Evolutionary conservation across 2,329 filamentous ascomycete species (phyloP).

Genomic region (Teratosphaeria nubilosa): DNA sequence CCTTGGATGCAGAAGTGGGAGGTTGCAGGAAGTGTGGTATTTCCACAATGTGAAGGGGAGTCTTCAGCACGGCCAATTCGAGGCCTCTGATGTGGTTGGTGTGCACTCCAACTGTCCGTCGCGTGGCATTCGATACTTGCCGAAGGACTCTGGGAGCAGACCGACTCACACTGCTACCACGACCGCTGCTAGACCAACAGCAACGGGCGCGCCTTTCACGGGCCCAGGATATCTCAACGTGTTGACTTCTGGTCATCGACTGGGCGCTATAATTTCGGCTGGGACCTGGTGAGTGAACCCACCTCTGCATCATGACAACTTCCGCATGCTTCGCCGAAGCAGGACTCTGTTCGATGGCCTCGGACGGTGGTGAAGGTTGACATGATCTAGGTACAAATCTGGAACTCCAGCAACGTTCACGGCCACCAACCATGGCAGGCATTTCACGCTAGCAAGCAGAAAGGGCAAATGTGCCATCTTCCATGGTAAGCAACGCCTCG

Average conservation of each 20-base stretch:
- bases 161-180: background rate
- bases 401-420: background rate
- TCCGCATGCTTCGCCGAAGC: background rate
- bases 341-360: no score
- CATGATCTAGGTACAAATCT: background rate
- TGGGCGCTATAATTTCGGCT: background rate
- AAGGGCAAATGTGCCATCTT: conserved; percentile 51
- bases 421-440: conserved; percentile 28
- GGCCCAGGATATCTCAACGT: background rate
- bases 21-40: background rate
- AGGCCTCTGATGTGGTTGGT: background rate
- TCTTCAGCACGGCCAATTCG: background rate
- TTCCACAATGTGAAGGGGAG: background rate
- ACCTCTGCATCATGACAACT: background rate
- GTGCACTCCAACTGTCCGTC: background rate
- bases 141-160: background rate
- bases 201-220: background rate
- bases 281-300: background rate
- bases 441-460: conserved; percentile 48
- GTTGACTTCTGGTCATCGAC: background rate
- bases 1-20: conserved; percentile 40
- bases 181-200: background rate
- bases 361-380: no score
- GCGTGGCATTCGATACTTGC: background rate
- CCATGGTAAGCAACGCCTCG: conserved; percentile 16